Percentiles rank a stretch among this genome's conserved stretches.
Evolutionary conservation across 345 rosid genomes (phyloP).

Genomic region (Hypericum androsaemum): DNA sequence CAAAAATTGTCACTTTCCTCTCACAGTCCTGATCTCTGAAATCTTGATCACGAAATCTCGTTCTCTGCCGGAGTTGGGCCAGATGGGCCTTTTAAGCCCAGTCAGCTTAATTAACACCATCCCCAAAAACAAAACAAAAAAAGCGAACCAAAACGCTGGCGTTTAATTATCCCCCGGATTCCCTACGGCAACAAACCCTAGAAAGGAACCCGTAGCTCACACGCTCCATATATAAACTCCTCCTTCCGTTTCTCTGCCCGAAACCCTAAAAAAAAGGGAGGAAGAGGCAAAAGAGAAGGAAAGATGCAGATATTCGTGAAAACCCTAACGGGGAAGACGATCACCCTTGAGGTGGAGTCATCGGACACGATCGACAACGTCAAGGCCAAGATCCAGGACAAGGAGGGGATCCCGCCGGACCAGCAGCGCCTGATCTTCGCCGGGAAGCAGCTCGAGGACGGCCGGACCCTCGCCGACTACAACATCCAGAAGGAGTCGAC

Average conservation of each 20-base stretch:
- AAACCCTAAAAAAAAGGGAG: neutral
- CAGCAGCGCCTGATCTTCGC: conserved; percentile 27
- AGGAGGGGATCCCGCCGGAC: conserved; percentile 26
- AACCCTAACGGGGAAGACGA: conserved; percentile 26
- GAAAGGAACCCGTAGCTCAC: too few relatives aligned
- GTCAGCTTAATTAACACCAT: too few relatives aligned
- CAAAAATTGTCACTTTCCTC: too few relatives aligned
- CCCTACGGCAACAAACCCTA: too few relatives aligned
- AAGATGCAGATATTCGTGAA: conserved; percentile 27
- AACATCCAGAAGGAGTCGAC: conserved; percentile 28
- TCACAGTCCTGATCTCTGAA: too few relatives aligned
- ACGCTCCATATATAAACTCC: conserved; percentile 1
- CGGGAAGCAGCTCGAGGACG: conserved; percentile 27
- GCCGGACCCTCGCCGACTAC: conserved; percentile 28
- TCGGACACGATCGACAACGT: conserved; percentile 27
- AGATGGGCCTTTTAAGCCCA: too few relatives aligned
- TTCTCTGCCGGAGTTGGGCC: too few relatives aligned
- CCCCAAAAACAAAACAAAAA: too few relatives aligned
- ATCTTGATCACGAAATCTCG: too few relatives aligned
- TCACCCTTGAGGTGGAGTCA: conserved; percentile 25
- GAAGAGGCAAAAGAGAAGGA: neutral
- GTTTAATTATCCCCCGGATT: too few relatives aligned
- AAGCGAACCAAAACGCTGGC: too few relatives aligned
- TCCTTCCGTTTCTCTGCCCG: neutral
- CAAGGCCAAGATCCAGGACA: conserved; percentile 28